Conservation (phyloP, 2,329 filamentous ascomycete species). For the Corniculantispora saksenae region DNA sequence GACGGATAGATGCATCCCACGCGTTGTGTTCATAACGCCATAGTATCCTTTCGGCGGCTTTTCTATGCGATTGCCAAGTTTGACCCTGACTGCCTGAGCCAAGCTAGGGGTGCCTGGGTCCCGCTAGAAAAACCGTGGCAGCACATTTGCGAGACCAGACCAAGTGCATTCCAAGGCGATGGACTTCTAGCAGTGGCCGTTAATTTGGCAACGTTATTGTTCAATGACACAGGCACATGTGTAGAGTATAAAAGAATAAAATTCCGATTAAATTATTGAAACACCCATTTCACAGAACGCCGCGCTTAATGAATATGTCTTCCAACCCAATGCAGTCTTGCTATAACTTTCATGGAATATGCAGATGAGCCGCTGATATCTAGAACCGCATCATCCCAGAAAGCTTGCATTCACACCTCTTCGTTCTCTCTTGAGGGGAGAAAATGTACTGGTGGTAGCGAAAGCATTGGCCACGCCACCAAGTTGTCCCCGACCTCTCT, state of each 20-base stretch:
- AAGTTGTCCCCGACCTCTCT: constrained; percentile 35
- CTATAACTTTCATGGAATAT: too few species aligned
- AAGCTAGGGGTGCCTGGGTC: neutral
- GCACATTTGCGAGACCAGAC: neutral
- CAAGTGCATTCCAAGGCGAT: neutral
- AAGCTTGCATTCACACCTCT: constrained; percentile 65
- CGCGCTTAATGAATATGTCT: neutral
- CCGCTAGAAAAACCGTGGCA: neutral
- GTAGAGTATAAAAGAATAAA: neutral
- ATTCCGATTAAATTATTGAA: neutral
- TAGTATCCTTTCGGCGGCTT: neutral
- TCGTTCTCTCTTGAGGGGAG: constrained; percentile 70
- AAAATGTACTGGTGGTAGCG: constrained; percentile 55
- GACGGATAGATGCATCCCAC: too few species aligned
- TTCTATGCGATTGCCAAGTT: neutral
- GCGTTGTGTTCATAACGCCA: neutral
- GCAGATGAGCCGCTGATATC: too few species aligned
- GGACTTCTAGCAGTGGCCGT: too few species aligned
- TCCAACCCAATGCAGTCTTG: neutral
- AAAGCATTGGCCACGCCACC: constrained; percentile 49
- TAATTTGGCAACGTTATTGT: too few species aligned
- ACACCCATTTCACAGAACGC: neutral
- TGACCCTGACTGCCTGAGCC: neutral
- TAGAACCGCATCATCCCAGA: constrained; percentile 40
- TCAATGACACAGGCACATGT: neutral